phyloP scores from a whole-genome alignment of 352 stramenopile species.

The Thalassiosira sp. region DNA sequence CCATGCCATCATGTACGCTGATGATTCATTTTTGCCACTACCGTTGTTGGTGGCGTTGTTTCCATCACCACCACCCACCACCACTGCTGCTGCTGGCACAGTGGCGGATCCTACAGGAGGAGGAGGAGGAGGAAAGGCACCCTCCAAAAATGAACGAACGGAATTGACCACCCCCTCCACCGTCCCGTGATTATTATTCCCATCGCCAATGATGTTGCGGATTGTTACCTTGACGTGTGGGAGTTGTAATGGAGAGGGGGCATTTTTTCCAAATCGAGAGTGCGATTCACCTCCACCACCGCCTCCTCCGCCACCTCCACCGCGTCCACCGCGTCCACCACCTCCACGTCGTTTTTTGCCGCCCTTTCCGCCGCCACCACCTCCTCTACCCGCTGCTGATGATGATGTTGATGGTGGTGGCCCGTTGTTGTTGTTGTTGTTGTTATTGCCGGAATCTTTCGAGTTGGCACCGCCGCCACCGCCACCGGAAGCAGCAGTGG shows the following conservation, averaged over 20 bases:
- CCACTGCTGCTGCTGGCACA: too few species aligned
- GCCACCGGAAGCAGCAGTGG: not conserved
- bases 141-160: conserved; percentile 43
- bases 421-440: too few species aligned
- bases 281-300: not conserved
- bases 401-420: conserved; percentile 18
- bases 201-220: conserved; percentile 26
- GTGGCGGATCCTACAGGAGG: too few species aligned
- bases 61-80: not conserved
- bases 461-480: conserved; percentile 2
- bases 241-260: conserved; percentile 37
- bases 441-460: too few species aligned
- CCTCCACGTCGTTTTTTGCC: conserved; percentile 12
- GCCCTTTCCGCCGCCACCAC: conserved; percentile 8
- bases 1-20: conserved; percentile 36
- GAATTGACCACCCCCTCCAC: conserved; percentile 31
- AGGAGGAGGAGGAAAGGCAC: conserved; percentile 17
- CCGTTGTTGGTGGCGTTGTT: too few species aligned
- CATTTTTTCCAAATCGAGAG: conserved; percentile 18
- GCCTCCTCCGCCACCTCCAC: conserved; percentile 10
- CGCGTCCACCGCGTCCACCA: conserved; percentile 5
- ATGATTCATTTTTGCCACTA: too few species aligned
- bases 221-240: conserved; percentile 52
- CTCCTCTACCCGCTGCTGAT: conserved; percentile 13
- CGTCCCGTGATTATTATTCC: conserved; percentile 1